Evolutionary conservation across 2,329 filamentous ascomycete species (phyloP).

Genomic region (Claviceps purpurea): DNA sequence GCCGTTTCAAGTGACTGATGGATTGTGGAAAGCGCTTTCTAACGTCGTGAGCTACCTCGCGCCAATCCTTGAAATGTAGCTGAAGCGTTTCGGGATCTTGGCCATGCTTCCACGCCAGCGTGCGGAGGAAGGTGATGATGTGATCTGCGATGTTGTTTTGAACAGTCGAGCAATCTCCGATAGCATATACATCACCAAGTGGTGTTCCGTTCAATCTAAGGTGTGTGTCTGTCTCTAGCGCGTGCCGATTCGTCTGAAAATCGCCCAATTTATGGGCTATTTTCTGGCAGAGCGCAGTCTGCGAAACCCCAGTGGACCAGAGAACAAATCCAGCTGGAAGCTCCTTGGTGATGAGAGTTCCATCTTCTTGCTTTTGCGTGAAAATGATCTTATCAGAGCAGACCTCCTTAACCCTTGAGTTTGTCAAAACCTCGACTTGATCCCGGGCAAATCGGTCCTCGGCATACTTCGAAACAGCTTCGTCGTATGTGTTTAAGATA

Average conservation of each 20-base stretch:
- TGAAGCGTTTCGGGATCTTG: constrained; percentile 80
- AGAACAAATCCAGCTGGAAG: constrained; percentile 92
- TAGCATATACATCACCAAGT: constrained; percentile 87
- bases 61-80: constrained; percentile 81
- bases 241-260: constrained; percentile 74
- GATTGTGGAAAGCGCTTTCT: constrained; percentile 87
- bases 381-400: constrained; percentile 74
- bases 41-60: constrained; percentile 67
- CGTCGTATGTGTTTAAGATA: constrained; percentile 96
- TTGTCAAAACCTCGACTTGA: constrained; percentile 81
- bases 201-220: constrained; percentile 80
- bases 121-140: constrained; percentile 79
- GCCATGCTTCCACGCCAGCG: constrained; percentile 81
- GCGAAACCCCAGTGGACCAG: constrained; percentile 92
- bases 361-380: constrained; percentile 64
- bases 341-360: constrained; percentile 71
- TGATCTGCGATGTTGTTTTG: constrained; percentile 95
- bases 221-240: constrained; percentile 88
- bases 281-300: constrained; percentile 65
- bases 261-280: constrained; percentile 65
- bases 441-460: constrained; percentile 86
- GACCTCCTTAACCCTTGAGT: constrained; percentile 86
- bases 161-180: constrained; percentile 90
- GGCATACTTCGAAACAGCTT: constrained; percentile 82
- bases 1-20: constrained; percentile 67